Percentiles rank a stretch among this genome's conserved stretches.
Conservation (phyloP, 2,329 filamentous ascomycete genomes). For the Cladosporium sphaerospermum region DNA sequence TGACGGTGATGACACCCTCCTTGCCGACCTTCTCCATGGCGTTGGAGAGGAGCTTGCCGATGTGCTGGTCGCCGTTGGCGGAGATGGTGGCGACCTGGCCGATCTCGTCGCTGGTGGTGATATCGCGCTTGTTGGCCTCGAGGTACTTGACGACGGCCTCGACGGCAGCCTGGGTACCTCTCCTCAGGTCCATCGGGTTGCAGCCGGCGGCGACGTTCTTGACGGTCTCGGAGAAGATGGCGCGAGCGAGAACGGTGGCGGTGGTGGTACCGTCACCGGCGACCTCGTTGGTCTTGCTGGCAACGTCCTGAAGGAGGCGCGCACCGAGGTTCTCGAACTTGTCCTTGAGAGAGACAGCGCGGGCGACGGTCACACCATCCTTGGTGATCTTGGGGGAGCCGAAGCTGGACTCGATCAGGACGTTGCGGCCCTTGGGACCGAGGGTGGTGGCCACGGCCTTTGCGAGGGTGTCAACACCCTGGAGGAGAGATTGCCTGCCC, state of each 20-base stretch:
- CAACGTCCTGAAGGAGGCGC: conserved; percentile 92
- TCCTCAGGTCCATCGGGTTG: conserved; percentile 98
- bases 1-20: conserved; percentile 99
- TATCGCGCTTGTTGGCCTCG: conserved; percentile 92
- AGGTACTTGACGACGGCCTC: conserved; percentile 92
- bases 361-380: conserved; percentile 54
- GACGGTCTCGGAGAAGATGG: conserved; percentile 99
- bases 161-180: conserved; percentile 94
- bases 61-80: conserved; percentile 92
- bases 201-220: conserved; percentile 99
- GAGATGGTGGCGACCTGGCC: conserved; percentile 97
- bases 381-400: conserved; percentile 99
- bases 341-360: conserved; percentile 88
- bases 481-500: conserved; percentile 77
- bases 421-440: conserved; percentile 96
- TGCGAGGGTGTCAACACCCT: conserved; percentile 93
- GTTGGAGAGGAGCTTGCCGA: conserved; percentile 91
- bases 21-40: conserved; percentile 99
- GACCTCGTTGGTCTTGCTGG: conserved; percentile 98
- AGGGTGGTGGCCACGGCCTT: conserved; percentile 94
- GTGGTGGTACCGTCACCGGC: conserved; percentile 98
- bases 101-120: conserved; percentile 95
- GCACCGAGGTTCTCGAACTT: conserved; percentile 99
- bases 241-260: conserved; percentile 90
- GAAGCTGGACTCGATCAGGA: conserved; percentile 96